Conservation (phyloP, 768 basidiomycete species). For the Candolleomyces efflorescens region DNA sequence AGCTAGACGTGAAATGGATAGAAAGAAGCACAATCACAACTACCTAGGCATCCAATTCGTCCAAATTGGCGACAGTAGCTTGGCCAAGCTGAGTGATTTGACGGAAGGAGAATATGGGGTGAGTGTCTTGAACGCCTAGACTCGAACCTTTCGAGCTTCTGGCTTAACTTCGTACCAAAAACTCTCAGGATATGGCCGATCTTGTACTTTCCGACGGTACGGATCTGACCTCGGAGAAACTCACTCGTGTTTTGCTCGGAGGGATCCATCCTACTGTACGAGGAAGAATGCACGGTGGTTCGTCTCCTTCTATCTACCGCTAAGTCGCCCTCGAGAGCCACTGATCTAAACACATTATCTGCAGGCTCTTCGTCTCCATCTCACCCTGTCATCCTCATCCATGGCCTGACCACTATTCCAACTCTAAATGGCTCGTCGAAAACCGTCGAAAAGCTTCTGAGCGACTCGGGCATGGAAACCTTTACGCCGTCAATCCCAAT, state of each 20-base stretch:
- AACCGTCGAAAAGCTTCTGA: too few relatives aligned
- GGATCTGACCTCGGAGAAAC: constrained; percentile 20
- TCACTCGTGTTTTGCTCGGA: constrained; percentile 29
- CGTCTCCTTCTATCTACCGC: too few relatives aligned
- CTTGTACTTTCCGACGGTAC: constrained; percentile 22
- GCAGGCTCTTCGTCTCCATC: too few relatives aligned
- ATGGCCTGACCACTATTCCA: too few relatives aligned
- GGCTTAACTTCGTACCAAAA: too few relatives aligned
- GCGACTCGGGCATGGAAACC: too few relatives aligned
- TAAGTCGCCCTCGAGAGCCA: too few relatives aligned
- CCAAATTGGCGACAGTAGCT: constrained; percentile 26
- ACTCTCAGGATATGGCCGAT: constrained; percentile 27
- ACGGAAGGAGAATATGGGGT: constrained; percentile 25
- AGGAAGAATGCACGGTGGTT: neutral
- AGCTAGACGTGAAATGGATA: constrained; percentile 19
- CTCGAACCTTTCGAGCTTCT: too few relatives aligned
- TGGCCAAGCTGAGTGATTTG: constrained; percentile 17
- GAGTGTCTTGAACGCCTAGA: constrained; percentile 2
- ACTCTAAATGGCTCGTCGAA: too few relatives aligned
- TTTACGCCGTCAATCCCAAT: too few relatives aligned
- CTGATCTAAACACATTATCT: too few relatives aligned
- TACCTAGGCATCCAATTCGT: constrained; percentile 29
- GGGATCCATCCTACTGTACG: constrained; percentile 29
- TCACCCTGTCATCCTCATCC: too few relatives aligned
- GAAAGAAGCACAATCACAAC: constrained; percentile 27